phyloP scores from a whole-genome alignment of 345 rosid species.

The Salix suchowensis region DNA sequence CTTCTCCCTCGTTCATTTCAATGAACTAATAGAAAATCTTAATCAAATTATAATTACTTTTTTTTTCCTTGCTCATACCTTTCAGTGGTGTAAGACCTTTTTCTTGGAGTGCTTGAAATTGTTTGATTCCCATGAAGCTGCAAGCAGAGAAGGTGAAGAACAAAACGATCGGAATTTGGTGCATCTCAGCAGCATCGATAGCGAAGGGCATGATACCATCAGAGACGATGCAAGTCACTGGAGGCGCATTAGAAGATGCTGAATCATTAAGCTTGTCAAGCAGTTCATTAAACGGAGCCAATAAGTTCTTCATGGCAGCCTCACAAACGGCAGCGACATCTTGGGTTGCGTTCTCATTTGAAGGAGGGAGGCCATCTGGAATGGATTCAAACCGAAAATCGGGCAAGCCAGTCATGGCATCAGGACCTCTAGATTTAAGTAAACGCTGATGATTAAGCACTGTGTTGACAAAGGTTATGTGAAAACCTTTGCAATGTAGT shows the following conservation, averaged over 20 bases:
- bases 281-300: background rate
- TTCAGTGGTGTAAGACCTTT: background rate
- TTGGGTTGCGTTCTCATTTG: background rate
- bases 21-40: background rate
- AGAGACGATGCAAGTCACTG: too few species aligned
- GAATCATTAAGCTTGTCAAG: background rate
- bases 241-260: background rate
- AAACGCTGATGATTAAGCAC: background rate
- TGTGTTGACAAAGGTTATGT: background rate
- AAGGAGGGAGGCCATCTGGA: background rate
- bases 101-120: background rate
- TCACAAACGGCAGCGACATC: background rate
- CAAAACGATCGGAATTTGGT: background rate
- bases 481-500: background rate
- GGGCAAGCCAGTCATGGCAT: background rate
- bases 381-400: background rate
- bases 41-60: background rate
- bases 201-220: background rate
- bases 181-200: background rate
- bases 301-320: background rate
- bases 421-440: background rate
- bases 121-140: background rate
- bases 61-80: background rate
- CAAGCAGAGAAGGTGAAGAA: background rate
- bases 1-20: too few species aligned